phyloP scores from a whole-genome alignment of 2,329 filamentous ascomycete genomes.

The Colletotrichum aenigma region DNA sequence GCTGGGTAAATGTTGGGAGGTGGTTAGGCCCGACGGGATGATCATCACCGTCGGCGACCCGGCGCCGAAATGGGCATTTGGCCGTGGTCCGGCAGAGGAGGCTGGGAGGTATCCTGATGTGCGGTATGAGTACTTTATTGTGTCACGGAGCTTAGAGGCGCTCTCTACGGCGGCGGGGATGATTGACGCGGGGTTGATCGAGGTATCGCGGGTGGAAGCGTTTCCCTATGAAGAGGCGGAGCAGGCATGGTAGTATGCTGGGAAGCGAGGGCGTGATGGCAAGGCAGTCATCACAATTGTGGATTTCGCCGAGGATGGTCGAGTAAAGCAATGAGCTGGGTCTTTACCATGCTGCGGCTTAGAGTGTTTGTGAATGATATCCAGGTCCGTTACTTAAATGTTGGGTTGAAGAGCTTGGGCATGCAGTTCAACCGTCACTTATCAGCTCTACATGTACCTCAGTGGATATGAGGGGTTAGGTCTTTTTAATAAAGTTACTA shows the following conservation, averaged over 20 bases:
- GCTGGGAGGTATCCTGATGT: constrained; percentile 21
- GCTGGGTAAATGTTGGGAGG: constrained; percentile 31
- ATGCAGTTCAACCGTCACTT: too few species aligned
- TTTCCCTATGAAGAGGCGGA: background rate
- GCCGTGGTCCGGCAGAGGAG: constrained; percentile 21
- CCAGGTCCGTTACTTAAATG: too few species aligned
- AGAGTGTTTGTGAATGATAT: too few species aligned
- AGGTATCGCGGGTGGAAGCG: background rate
- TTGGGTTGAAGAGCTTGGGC: too few species aligned
- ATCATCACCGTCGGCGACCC: constrained; percentile 40
- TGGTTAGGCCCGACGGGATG: constrained; percentile 29
- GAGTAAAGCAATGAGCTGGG: background rate
- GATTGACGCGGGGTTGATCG: constrained; percentile 23
- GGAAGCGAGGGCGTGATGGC: background rate
- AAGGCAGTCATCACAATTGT: background rate
- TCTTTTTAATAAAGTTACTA: too few species aligned
- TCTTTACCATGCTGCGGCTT: too few species aligned
- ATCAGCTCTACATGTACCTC: too few species aligned
- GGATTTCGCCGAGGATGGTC: too few species aligned
- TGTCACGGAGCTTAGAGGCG: constrained; percentile 23
- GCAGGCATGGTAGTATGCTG: background rate
- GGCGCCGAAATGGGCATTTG: constrained; percentile 35
- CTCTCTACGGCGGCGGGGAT: constrained; percentile 23
- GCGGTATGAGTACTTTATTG: constrained; percentile 32
- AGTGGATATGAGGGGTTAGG: too few species aligned